Percentiles rank a stretch among this genome's conserved stretches.
Conservation (phyloP, 305 asterid species). For the Solanum hybrid region DNA sequence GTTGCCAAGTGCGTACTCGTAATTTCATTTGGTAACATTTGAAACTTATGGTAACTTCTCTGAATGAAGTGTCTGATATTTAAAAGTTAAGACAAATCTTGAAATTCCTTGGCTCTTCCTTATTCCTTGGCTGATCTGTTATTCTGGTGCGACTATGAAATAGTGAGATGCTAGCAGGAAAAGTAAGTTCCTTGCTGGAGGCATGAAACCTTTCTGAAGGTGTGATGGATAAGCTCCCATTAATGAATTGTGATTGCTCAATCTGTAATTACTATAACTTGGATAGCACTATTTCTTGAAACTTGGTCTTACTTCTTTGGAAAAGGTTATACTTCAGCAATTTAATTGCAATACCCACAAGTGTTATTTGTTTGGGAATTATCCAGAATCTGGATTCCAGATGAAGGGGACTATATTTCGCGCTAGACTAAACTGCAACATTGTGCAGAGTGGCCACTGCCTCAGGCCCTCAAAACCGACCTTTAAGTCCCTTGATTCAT, state of each 20-base stretch:
- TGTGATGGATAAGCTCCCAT: background rate
- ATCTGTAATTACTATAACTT: background rate
- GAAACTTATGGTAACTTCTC: background rate
- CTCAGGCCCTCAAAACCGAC: background rate
- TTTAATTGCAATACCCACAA: background rate
- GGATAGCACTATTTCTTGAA: background rate
- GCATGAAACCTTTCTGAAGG: background rate
- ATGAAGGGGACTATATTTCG: background rate
- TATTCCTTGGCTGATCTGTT: background rate
- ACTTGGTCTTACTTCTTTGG: background rate
- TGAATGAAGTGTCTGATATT: background rate
- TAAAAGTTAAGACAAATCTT: background rate
- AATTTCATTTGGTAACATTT: background rate
- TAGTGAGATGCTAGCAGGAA: background rate
- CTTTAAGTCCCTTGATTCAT: background rate
- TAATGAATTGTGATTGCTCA: background rate
- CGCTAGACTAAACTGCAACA: background rate
- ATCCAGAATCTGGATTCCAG: background rate
- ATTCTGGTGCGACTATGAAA: background rate
- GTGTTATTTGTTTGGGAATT: background rate
- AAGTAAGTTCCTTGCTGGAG: background rate
- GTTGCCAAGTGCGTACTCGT: conserved; percentile 71
- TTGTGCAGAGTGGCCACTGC: background rate
- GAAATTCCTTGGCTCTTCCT: background rate
- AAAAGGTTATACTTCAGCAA: background rate